Evolutionary conservation across 2,329 filamentous ascomycete species (phyloP).

Genomic region (Knoxdaviesia capensis): DNA sequence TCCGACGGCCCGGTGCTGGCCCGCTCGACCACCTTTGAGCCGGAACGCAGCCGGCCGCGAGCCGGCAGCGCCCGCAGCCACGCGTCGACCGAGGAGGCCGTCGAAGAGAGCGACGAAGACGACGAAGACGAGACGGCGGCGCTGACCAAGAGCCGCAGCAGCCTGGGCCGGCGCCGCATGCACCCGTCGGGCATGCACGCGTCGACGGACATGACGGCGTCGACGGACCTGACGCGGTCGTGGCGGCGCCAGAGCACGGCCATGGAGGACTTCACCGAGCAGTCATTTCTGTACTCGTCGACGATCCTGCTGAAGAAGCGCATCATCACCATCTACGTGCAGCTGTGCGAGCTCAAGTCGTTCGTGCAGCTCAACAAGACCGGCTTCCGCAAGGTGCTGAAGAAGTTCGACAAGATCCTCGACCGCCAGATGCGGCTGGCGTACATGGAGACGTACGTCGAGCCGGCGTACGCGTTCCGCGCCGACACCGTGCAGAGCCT

Average conservation of each 20-base stretch:
- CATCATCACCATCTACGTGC: conserved; percentile 71
- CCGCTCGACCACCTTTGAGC: conserved; percentile 8
- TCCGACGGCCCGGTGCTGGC: conserved; percentile 18
- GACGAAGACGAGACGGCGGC: conserved; percentile 40
- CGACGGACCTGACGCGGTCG: conserved; percentile 36
- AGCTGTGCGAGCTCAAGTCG: conserved; percentile 85
- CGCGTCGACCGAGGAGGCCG: conserved; percentile 33
- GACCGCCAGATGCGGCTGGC: conserved; percentile 58
- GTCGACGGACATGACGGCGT: conserved; percentile 38
- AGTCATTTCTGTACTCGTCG: conserved; percentile 43
- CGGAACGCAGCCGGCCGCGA: conserved; percentile 7
- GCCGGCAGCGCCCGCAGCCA: conserved; percentile 19
- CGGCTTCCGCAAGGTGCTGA: conserved; percentile 86
- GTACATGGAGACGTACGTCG: conserved; percentile 58
- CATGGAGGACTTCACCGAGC: conserved; percentile 63
- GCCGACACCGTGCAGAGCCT: conserved; percentile 49
- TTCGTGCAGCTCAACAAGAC: conserved; percentile 93
- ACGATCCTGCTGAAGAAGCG: conserved; percentile 84
- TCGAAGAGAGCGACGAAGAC: conserved; percentile 44
- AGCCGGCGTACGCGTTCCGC: conserved; percentile 64
- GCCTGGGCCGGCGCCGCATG: conserved; percentile 11
- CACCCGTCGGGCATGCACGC: conserved; percentile 12
- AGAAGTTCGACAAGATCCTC: conserved; percentile 96
- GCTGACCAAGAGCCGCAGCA: conserved; percentile 23
- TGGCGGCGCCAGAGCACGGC: conserved; percentile 42